Conservation (phyloP, 352 stramenopile genomes). For the Globisporangium camurandrum region DNA sequence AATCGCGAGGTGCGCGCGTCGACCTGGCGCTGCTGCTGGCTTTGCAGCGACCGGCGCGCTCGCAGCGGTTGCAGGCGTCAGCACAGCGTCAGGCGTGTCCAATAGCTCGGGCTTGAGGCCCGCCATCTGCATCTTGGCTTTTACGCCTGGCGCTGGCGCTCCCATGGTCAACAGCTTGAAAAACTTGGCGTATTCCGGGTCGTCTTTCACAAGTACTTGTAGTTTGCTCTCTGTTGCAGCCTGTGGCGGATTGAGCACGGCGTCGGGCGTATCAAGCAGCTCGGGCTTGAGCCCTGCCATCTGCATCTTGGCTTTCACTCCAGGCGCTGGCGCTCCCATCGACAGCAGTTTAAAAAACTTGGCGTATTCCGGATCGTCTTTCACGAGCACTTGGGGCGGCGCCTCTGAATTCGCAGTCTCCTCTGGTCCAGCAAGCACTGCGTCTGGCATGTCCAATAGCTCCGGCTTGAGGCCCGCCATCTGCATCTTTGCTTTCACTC, state of each 20-base stretch:
- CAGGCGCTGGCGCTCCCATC: conserved; percentile 41
- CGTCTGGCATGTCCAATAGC: conserved; percentile 18
- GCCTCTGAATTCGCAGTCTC: background rate
- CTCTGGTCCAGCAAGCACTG: conserved; percentile 6
- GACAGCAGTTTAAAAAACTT: conserved; percentile 69
- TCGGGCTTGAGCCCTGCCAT: conserved; percentile 48
- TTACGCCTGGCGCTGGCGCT: conserved; percentile 42
- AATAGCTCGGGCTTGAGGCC: conserved; percentile 50
- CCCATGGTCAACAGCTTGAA: conserved; percentile 66
- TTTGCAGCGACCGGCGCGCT: conserved; percentile 17
- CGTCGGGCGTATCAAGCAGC: conserved; percentile 65
- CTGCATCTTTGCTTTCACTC: conserved; percentile 53
- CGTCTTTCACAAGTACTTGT: conserved; percentile 49
- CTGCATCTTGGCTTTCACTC: conserved; percentile 51
- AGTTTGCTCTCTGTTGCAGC: conserved; percentile 15
- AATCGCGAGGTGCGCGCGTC: conserved; percentile 43
- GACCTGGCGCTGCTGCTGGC: conserved; percentile 10
- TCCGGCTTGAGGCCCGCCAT: conserved; percentile 51
- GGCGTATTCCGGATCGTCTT: conserved; percentile 50
- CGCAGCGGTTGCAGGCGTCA: conserved; percentile 7
- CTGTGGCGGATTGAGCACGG: conserved; percentile 15
- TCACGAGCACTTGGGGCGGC: conserved; percentile 16
- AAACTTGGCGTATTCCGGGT: conserved; percentile 63
- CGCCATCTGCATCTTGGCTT: conserved; percentile 58
- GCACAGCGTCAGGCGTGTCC: conserved; percentile 7